These are phyloP conservation scores for Colletotrichum tropicale DNA, from an alignment of 2,329 filamentous ascomycete species.

Conservation along the genomic window DNA sequence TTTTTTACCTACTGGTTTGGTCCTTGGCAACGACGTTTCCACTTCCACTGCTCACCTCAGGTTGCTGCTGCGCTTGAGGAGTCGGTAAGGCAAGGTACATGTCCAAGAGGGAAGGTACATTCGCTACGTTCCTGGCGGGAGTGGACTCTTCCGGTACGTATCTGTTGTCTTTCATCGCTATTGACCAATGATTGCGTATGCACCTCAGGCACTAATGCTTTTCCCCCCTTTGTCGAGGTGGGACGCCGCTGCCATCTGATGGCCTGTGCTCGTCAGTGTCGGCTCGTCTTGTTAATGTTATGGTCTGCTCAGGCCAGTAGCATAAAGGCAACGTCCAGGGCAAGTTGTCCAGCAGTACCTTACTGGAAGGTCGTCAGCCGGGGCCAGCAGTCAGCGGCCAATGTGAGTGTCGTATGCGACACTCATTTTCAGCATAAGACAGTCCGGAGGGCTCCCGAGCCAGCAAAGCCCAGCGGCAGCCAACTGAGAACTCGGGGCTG, in stretches of 20 bases:
- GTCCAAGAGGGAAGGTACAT: background rate
- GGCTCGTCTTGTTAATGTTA: background rate
- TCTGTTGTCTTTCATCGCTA: background rate
- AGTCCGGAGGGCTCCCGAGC: background rate
- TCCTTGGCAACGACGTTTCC: background rate
- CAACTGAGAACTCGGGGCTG: background rate
- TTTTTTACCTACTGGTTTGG: background rate
- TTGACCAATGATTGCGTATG: background rate
- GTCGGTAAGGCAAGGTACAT: slow-evolving; percentile 8
- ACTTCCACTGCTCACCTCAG: background rate
- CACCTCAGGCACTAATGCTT: background rate
- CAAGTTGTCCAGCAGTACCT: background rate
- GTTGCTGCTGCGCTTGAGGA: background rate
- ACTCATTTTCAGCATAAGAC: background rate
- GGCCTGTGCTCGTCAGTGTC: slow-evolving; percentile 6
- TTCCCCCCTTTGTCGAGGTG: background rate
- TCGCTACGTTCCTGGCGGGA: background rate
- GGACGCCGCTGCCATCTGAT: background rate
- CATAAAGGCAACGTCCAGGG: background rate
- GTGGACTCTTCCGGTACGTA: background rate
- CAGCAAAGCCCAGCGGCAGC: background rate
- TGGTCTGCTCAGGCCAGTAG: background rate
- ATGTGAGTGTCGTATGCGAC: background rate
- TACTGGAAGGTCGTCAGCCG: background rate
- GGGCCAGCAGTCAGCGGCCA: background rate